Conservation (phyloP, 495 filamentous ascomycete species). For the Apiosordaria backusii region DNA sequence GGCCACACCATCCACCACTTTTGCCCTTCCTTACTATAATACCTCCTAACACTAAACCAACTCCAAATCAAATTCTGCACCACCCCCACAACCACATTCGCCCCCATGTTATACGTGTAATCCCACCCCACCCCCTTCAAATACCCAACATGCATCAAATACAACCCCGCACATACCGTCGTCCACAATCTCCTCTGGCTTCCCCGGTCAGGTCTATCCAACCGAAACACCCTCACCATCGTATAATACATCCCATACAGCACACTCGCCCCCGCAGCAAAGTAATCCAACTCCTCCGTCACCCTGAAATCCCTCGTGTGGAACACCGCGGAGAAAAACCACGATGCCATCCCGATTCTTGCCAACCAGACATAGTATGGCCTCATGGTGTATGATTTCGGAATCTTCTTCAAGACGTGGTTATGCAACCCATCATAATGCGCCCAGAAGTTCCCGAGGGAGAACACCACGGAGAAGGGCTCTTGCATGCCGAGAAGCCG, state of each 20-base stretch:
- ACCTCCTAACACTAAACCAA: slow-evolving; percentile 72
- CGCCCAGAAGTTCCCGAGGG: slow-evolving; percentile 81
- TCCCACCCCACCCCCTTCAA: slow-evolving; percentile 84
- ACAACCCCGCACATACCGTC: slow-evolving; percentile 62
- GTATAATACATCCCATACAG: slow-evolving; percentile 87
- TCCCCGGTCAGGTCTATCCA: slow-evolving; percentile 62
- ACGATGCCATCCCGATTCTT: slow-evolving; percentile 76
- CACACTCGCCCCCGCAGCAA: slow-evolving; percentile 85
- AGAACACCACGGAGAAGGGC: slow-evolving; percentile 89
- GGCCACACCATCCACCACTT: slow-evolving; percentile 85
- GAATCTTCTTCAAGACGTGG: slow-evolving; percentile 65
- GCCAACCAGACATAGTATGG: slow-evolving; percentile 77
- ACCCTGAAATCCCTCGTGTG: slow-evolving; percentile 79
- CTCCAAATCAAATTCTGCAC: slow-evolving; percentile 84
- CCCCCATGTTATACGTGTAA: slow-evolving; percentile 96
- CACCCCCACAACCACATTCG: slow-evolving; percentile 79
- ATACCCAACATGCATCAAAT: slow-evolving; percentile 75
- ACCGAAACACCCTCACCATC: slow-evolving; percentile 72
- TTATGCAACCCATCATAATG: slow-evolving; percentile 70
- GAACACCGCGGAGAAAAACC: slow-evolving; percentile 86
- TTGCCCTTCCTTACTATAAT: slow-evolving; percentile 58
- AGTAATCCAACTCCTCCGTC: slow-evolving; percentile 95
- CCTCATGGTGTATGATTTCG: slow-evolving; percentile 67
- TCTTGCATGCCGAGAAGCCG: slow-evolving; percentile 91
- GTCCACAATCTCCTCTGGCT: slow-evolving; percentile 72